Conservation (phyloP, 2,329 filamentous ascomycete genomes). For the Aspergillus sp. region DNA sequence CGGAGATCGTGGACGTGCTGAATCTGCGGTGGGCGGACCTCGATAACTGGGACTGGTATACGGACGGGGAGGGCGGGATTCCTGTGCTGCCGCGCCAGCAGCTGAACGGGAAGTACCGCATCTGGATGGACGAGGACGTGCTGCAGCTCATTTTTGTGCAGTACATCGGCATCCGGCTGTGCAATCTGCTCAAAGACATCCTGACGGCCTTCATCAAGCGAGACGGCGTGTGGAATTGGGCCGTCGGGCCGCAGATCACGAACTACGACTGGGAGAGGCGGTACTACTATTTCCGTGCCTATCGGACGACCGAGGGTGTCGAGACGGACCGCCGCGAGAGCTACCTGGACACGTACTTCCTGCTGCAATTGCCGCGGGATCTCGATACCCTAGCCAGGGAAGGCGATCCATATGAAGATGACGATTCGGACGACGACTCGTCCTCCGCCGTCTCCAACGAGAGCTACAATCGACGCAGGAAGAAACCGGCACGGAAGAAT, state of each 20-base stretch:
- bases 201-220: slow-evolving; percentile 14
- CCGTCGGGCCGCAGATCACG: slow-evolving; percentile 6
- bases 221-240: slow-evolving; percentile 13
- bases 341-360: slow-evolving; percentile 33
- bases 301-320: neutral
- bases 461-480: slow-evolving; percentile 11
- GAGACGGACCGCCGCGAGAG: slow-evolving; percentile 14
- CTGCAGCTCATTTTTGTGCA: slow-evolving; percentile 49
- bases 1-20: slow-evolving; percentile 45
- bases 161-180: slow-evolving; percentile 41
- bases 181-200: slow-evolving; percentile 21
- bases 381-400: slow-evolving; percentile 21
- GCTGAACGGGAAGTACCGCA: slow-evolving; percentile 46
- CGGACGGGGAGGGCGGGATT: slow-evolving; percentile 41
- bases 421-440: neutral
- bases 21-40: slow-evolving; percentile 45
- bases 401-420: slow-evolving; percentile 23
- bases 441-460: slow-evolving; percentile 20
- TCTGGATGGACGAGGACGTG: slow-evolving; percentile 49
- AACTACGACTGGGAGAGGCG: slow-evolving; percentile 25
- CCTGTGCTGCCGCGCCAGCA: slow-evolving; percentile 44
- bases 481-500: slow-evolving; percentile 14
- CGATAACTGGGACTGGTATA: slow-evolving; percentile 45
- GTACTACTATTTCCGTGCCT: slow-evolving; percentile 21
- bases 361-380: slow-evolving; percentile 32